Conservation (phyloP, 2,329 filamentous ascomycete genomes). For the Trichoderma harzianum region DNA sequence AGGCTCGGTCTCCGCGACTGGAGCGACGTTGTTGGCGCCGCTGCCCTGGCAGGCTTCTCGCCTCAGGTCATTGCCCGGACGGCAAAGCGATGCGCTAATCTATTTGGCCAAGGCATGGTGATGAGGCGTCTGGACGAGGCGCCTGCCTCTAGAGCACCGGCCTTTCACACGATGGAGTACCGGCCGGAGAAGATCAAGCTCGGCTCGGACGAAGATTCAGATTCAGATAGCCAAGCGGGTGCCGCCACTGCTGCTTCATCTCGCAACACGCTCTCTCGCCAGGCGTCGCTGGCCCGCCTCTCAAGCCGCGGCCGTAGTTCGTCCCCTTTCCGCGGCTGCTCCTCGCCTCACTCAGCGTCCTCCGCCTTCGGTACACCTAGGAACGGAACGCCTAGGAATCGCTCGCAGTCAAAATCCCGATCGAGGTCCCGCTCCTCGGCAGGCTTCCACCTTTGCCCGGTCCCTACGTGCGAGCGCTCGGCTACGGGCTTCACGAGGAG, state of each 20-base stretch:
- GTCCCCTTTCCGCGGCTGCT: conserved; percentile 20
- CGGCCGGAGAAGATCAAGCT: conserved; percentile 29
- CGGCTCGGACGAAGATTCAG: conserved; percentile 19
- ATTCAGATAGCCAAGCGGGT: conserved; percentile 23
- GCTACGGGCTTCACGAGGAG: conserved; percentile 35
- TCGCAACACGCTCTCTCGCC: conserved; percentile 31
- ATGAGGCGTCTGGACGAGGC: conserved; percentile 53
- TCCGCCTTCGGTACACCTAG: conserved; percentile 6
- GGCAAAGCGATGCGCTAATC: conserved; percentile 66
- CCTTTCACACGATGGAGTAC: conserved; percentile 30
- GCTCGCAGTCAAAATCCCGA: conserved; percentile 30
- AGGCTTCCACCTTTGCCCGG: conserved; percentile 36
- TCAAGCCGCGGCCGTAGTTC: conserved; percentile 25
- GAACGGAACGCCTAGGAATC: background rate
- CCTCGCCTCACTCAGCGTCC: conserved; percentile 11
- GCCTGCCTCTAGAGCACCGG: conserved; percentile 24
- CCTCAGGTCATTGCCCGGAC: conserved; percentile 63
- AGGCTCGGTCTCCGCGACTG: conserved; percentile 64
- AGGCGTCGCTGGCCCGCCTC: conserved; percentile 27
- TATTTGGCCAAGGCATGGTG: conserved; percentile 72
- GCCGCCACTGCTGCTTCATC: conserved; percentile 29
- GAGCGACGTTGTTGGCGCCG: conserved; percentile 79
- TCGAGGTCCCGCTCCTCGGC: conserved; percentile 32
- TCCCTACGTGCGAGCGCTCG: conserved; percentile 37
- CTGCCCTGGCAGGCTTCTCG: conserved; percentile 70